Conservation (phyloP, 1,284 basidiomycete species). For the Cutaneotrichosporon dermatis region DNA sequence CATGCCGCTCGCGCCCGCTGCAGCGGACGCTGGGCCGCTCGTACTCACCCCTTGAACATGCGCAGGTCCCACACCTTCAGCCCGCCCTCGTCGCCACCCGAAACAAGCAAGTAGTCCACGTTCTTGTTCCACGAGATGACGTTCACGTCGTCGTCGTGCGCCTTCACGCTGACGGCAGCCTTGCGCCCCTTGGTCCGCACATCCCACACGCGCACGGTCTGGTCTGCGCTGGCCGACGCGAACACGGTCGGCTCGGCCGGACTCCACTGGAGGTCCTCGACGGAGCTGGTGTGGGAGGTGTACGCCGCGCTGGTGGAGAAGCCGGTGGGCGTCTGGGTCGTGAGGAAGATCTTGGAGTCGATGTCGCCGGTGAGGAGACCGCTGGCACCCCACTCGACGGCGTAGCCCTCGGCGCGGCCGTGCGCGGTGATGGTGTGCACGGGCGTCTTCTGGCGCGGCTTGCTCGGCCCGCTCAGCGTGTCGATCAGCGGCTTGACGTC, state of each 20-base stretch:
- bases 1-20: too few relatives aligned
- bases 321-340: slow-evolving; percentile 71
- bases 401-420: slow-evolving; percentile 88
- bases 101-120: slow-evolving; percentile 80
- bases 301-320: slow-evolving; percentile 81
- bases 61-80: slow-evolving; percentile 97
- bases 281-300: slow-evolving; percentile 79
- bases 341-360: slow-evolving; percentile 81
- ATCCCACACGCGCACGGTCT: slow-evolving; percentile 91
- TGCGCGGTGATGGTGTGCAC: slow-evolving; percentile 76
- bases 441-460: slow-evolving; percentile 67
- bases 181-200: slow-evolving; percentile 81
- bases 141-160: slow-evolving; percentile 92
- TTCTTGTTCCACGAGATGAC: slow-evolving; percentile 97
- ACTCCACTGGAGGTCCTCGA: slow-evolving; percentile 98
- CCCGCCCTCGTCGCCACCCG: slow-evolving; percentile 91
- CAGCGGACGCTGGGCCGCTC: too few relatives aligned
- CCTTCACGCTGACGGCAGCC: slow-evolving; percentile 75
- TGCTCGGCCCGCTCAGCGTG: slow-evolving; percentile 70
- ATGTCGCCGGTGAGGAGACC: slow-evolving; percentile 80
- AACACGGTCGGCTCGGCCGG: slow-evolving; percentile 92
- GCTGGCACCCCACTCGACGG: slow-evolving; percentile 82
- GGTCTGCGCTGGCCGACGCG: slow-evolving; percentile 93
- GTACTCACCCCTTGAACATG: slow-evolving; percentile 72
- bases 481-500: slow-evolving; percentile 90